Evolutionary conservation across 352 stramenopile genomes (phyloP).

Genomic region (Phytophthora cajani): DNA sequence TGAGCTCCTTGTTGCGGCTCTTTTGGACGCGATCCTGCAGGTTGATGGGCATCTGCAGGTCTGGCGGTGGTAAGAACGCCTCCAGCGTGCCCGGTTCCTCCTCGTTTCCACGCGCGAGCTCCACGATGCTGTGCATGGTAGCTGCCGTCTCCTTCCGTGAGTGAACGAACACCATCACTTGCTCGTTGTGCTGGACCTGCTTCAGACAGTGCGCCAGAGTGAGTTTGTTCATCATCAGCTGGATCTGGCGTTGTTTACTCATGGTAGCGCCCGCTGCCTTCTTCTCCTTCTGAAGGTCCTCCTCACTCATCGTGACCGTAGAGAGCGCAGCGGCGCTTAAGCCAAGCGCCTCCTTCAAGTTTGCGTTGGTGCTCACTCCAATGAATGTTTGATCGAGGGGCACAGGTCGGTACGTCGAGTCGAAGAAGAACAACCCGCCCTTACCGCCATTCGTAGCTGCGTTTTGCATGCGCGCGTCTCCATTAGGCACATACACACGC

Average conservation of each 20-base stretch:
- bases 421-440: constrained; percentile 98
- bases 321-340: constrained; percentile 56
- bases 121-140: constrained; percentile 94
- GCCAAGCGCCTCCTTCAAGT: constrained; percentile 66
- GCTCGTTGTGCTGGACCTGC: constrained; percentile 71
- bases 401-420: constrained; percentile 97
- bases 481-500: constrained; percentile 86
- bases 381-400: constrained; percentile 99
- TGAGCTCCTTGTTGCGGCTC: constrained; percentile 95
- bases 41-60: constrained; percentile 60
- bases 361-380: constrained; percentile 89
- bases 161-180: constrained; percentile 99
- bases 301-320: constrained; percentile 53
- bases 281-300: constrained; percentile 54
- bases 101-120: constrained; percentile 83
- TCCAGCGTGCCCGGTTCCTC: constrained; percentile 63
- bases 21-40: constrained; percentile 88
- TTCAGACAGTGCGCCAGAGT: constrained; percentile 72
- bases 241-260: constrained; percentile 66
- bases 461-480: constrained; percentile 61
- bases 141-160: constrained; percentile 97
- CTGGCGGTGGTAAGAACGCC: constrained; percentile 60
- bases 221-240: constrained; percentile 90
- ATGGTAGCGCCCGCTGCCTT: constrained; percentile 47
- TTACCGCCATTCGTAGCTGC: constrained; percentile 75